Conservation (phyloP, 441 rosid species). For the Mallotus repandus region DNA sequence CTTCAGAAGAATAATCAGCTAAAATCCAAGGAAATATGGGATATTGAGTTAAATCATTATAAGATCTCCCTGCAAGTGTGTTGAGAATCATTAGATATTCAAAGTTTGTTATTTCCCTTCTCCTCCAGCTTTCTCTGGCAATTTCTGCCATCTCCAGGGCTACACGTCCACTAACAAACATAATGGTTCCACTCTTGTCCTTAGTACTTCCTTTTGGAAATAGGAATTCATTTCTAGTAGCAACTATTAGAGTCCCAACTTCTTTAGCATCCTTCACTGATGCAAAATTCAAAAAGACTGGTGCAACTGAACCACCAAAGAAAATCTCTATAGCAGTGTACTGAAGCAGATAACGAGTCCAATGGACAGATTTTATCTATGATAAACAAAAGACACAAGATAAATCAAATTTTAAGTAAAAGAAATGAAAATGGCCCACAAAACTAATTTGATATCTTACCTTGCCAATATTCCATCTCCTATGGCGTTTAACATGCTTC, state of each 20-base stretch:
- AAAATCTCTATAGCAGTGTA: constrained; percentile 92
- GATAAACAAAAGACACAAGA: constrained; percentile 28
- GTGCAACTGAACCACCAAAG: constrained; percentile 75
- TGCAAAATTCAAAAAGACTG: constrained; percentile 79
- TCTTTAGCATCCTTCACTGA: constrained; percentile 90
- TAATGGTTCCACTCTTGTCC: constrained; percentile 80
- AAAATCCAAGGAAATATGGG: constrained; percentile 98
- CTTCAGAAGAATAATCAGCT: constrained; percentile 93
- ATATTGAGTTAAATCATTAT: constrained; percentile 96
- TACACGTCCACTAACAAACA: constrained; percentile 87
- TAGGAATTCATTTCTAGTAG: constrained; percentile 86
- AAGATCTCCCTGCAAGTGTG: constrained; percentile 96
- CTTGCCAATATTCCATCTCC: constrained; percentile 93
- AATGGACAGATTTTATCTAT: constrained; percentile 87
- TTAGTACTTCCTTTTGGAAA: constrained; percentile 79
- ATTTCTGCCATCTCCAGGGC: constrained; percentile 95
- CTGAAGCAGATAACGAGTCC: constrained; percentile 96
- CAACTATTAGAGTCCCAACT: constrained; percentile 78
- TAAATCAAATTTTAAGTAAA: constrained; percentile 27
- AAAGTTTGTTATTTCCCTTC: constrained; percentile 95
- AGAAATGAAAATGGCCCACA: constrained; percentile 15
- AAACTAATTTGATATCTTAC: constrained; percentile 36
- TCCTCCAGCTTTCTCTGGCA: constrained; percentile 96
- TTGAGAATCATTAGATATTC: constrained; percentile 96
- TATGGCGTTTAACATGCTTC: constrained; percentile 77